Evolutionary conservation across 1,139 yeast species (phyloP).

Genomic region (Suhomyces terraborum): DNA sequence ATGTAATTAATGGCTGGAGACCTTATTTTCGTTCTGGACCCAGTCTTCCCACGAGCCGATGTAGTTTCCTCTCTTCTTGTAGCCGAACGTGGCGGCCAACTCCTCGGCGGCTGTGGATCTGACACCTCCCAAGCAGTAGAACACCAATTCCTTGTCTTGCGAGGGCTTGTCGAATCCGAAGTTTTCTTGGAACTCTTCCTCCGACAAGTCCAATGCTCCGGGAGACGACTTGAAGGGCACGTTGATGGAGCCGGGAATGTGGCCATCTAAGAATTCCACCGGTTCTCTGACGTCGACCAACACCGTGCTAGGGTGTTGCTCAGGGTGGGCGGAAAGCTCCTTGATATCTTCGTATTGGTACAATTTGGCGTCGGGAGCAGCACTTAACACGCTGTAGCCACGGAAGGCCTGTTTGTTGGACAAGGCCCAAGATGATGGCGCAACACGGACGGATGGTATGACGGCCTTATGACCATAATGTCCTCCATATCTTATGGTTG

Average conservation of each 20-base stretch:
- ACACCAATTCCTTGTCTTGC: slow-evolving; percentile 70
- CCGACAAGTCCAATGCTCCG: slow-evolving; percentile 82
- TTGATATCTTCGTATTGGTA: slow-evolving; percentile 62
- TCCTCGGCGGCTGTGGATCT: slow-evolving; percentile 91
- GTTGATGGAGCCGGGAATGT: slow-evolving; percentile 82
- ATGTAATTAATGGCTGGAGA: slow-evolving; percentile 6
- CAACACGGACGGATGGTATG: slow-evolving; percentile 1
- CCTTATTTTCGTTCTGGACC: slow-evolving; percentile 51
- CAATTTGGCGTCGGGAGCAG: slow-evolving; percentile 46
- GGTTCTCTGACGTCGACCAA: slow-evolving; percentile 94
- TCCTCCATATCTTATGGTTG: slow-evolving; percentile 8
- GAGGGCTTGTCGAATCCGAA: slow-evolving; percentile 87
- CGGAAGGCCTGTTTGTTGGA: slow-evolving; percentile 9
- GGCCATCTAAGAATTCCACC: slow-evolving; percentile 67
- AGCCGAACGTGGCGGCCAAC: slow-evolving; percentile 88
- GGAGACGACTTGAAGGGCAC: slow-evolving; percentile 91
- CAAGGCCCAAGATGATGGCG: slow-evolving; percentile 5
- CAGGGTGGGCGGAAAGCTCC: slow-evolving; percentile 43
- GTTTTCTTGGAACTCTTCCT: slow-evolving; percentile 75
- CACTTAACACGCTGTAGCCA: slow-evolving; percentile 20
- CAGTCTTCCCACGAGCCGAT: slow-evolving; percentile 87
- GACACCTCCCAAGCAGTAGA: slow-evolving; percentile 92
- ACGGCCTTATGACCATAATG: neutral
- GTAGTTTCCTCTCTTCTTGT: slow-evolving; percentile 73
- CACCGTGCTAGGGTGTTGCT: slow-evolving; percentile 44